A percentile compares a stretch with the other conserved stretches of the same genome.
Evolutionary conservation across 345 rosid genomes (phyloP).

Genomic region (Theobroma cacao): DNA sequence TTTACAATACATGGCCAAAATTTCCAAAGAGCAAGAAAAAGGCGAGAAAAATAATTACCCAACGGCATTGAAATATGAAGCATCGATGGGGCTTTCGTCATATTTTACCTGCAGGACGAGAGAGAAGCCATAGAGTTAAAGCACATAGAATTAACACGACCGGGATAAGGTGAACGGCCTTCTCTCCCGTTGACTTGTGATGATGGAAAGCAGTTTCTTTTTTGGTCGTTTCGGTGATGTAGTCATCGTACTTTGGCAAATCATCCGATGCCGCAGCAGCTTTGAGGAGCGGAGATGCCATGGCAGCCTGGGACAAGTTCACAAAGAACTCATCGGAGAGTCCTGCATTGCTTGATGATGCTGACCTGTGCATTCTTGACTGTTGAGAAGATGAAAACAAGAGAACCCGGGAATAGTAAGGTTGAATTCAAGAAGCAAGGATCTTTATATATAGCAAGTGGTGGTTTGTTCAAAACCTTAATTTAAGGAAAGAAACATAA

Average conservation of each 20-base stretch:
- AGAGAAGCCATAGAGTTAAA: constrained; percentile 60
- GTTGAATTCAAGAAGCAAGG: background rate
- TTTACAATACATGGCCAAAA: background rate
- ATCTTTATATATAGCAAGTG: background rate
- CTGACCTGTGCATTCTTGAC: constrained; percentile 42
- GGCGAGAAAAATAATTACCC: background rate
- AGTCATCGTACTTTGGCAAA: constrained; percentile 18
- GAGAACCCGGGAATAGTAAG: background rate
- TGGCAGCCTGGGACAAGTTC: constrained; percentile 24
- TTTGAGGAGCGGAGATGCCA: constrained; percentile 6
- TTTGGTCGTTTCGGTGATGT: constrained; percentile 33
- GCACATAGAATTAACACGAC: constrained; percentile 52
- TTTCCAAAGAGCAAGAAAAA: background rate
- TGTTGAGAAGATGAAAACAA: background rate
- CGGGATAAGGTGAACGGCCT: constrained; percentile 63
- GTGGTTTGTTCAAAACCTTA: background rate
- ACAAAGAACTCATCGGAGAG: constrained; percentile 45
- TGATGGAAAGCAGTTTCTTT: constrained; percentile 38
- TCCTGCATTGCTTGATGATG: constrained; percentile 28
- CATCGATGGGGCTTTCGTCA: background rate
- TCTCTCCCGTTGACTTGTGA: constrained; percentile 33
- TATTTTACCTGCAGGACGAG: constrained; percentile 19
- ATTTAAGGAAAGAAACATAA: background rate
- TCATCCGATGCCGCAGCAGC: constrained; percentile 5
- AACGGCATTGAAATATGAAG: background rate